Base-by-base conservation (phyloP, 1,284 basidiomycete genomes). In the Pseudozyma flocculosa region DNA sequence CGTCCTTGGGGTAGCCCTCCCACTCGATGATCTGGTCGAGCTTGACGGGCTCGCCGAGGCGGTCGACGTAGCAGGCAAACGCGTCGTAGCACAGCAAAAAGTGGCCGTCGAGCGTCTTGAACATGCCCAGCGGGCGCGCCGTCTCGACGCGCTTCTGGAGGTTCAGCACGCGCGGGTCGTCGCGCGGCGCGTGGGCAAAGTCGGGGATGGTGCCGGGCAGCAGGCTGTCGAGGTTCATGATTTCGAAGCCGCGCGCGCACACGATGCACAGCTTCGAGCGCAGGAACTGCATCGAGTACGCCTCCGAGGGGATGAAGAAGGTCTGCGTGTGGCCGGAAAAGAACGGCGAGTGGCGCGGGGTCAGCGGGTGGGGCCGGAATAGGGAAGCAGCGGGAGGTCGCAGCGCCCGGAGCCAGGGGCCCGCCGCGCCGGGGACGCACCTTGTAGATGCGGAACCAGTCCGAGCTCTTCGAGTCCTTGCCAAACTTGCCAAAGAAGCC, bases 51-150 rank as follows among this genome's bases (percentile, higher is more conserved):
- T 72, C 65, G 15, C 70, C 73, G 11, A 60, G 46, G 2, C 54
- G 61, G 49, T 73, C 70, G 4, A 75, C 70, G 70, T 89, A 93
- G 53, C 94, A 83, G 10, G 92, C 93, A 67, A 96, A 94, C 75
- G 83, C 88, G 76, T 92, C 87, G 75, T 94, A 97, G 78, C 90
- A 93, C 26, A 97, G 83, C 45, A 98, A 78, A 80, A 95, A 97
- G 78, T 93, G 91, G 59, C 88, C 87, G 54, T 75, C 73, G 2
- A 86, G 86, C n/a, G 66, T 57, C 41, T 91, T 84, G 84, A 92
- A 95, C 86, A 96, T 93, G 14, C 91, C 92, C 72, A 96, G 83
- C 0, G 93, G 90, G 54, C 86, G 85, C 70, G 80, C 56, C 82
- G 84, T 75, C 72, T 94, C 90, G 71, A 89, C 90, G 13, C 90